Percentiles rank a stretch among this genome's conserved stretches.
These are phyloP conservation scores for Aspergillus calidoustus DNA, from an alignment of 2,329 filamentous ascomycete species.

Conservation along the genomic window DNA sequence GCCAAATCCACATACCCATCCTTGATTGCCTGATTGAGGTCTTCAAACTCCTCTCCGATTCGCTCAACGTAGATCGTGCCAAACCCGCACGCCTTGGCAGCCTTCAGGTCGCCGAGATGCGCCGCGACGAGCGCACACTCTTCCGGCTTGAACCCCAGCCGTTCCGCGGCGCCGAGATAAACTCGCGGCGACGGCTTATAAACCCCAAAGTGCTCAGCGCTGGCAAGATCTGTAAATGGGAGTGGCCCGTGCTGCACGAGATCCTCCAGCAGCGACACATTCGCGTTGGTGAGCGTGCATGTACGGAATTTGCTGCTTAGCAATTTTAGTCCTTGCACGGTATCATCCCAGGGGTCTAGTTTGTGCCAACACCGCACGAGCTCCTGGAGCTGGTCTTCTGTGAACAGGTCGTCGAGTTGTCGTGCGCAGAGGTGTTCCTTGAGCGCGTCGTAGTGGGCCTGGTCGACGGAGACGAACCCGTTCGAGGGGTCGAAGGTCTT, in stretches of 20 bases:
- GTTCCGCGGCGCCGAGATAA: constrained; percentile 69
- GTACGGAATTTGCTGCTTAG: constrained; percentile 64
- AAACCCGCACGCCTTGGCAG: constrained; percentile 67
- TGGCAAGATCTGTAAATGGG: constrained; percentile 66
- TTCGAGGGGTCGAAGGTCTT: constrained; percentile 41
- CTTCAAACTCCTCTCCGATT: constrained; percentile 66
- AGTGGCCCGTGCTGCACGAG: constrained; percentile 63
- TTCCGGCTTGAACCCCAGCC: constrained; percentile 59
- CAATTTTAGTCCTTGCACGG: constrained; percentile 57
- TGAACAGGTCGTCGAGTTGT: constrained; percentile 63
- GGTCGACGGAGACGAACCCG: constrained; percentile 71
- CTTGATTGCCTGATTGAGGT: constrained; percentile 57
- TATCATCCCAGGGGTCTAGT: constrained; percentile 71
- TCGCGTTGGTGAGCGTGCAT: constrained; percentile 76
- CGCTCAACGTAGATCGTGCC: constrained; percentile 77
- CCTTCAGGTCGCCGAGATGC: constrained; percentile 71
- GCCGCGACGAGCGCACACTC: constrained; percentile 79
- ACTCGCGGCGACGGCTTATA: constrained; percentile 75
- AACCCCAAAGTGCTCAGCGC: constrained; percentile 70
- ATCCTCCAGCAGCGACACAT: constrained; percentile 68
- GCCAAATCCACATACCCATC: constrained; percentile 70
- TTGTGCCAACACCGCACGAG: constrained; percentile 72
- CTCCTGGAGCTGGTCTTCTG: constrained; percentile 64
- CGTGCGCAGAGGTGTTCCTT: constrained; percentile 60
- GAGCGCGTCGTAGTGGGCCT: constrained; percentile 70